Percentiles rank a stretch among this genome's conserved stretches.
Evolutionary conservation across 2,329 filamentous ascomycete genomes (phyloP).

Genomic region (Phialophora tarda): DNA sequence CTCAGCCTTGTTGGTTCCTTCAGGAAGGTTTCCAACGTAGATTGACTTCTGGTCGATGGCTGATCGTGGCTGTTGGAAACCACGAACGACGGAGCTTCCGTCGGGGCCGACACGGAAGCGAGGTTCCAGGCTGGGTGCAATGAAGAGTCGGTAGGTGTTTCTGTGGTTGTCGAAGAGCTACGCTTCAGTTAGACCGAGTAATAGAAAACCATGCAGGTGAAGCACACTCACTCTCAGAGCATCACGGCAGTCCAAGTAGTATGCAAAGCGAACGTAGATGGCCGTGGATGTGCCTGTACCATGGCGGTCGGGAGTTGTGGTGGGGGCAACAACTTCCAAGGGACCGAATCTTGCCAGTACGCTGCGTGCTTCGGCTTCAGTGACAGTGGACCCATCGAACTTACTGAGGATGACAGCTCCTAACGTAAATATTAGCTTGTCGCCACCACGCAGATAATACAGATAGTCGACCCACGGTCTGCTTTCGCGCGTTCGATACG

Average conservation of each 20-base stretch:
- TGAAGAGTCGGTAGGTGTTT: constrained; percentile 25
- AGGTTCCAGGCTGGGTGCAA: constrained; percentile 33
- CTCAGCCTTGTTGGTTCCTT: constrained; percentile 28
- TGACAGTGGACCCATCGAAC: constrained; percentile 29
- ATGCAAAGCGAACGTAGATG: constrained; percentile 38
- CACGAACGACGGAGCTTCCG: constrained; percentile 24
- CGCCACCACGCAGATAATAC: background rate
- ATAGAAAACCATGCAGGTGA: background rate
- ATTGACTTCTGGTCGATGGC: constrained; percentile 36
- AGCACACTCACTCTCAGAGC: constrained; percentile 34
- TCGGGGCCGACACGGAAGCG: constrained; percentile 16
- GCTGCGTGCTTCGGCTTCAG: constrained; percentile 33
- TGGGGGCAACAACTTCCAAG: constrained; percentile 30
- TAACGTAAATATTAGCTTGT: constrained; percentile 21
- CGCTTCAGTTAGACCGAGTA: constrained; percentile 4
- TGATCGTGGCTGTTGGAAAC: constrained; percentile 28
- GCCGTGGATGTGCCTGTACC: constrained; percentile 21
- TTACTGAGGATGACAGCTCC: constrained; percentile 37
- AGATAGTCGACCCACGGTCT: constrained; percentile 35
- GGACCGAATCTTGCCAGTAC: constrained; percentile 36
- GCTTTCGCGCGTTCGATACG: constrained; percentile 37
- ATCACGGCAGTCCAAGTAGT: constrained; percentile 39
- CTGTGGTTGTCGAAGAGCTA: constrained; percentile 32
- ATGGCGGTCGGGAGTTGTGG: constrained; percentile 20
- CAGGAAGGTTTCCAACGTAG: constrained; percentile 39